These are phyloP conservation scores for Kodamaea sagamina DNA, from an alignment of 805 yeast genomes.

Conservation along the genomic window DNA sequence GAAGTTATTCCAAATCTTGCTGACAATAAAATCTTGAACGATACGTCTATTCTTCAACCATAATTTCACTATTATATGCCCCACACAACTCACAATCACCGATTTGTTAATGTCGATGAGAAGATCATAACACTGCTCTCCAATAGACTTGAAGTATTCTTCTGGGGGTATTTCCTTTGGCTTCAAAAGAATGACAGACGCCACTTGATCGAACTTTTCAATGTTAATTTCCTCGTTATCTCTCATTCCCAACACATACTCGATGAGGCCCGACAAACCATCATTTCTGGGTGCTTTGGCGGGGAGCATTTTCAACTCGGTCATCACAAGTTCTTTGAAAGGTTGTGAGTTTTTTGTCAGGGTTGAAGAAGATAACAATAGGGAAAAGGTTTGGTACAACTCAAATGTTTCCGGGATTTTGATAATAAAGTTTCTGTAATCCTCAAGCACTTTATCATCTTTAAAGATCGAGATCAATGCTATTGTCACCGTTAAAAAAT, in stretches of 20 bases:
- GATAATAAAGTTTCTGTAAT: constrained; percentile 37
- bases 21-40: constrained; percentile 59
- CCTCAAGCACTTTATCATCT: constrained; percentile 13
- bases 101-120: constrained; percentile 64
- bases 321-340: constrained; percentile 49
- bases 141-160: constrained; percentile 59
- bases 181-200: constrained; percentile 61
- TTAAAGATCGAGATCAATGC: constrained; percentile 38
- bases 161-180: constrained; percentile 53
- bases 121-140: constrained; percentile 62
- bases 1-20: constrained; percentile 48
- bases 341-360: constrained; percentile 25
- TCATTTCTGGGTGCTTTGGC: constrained; percentile 51
- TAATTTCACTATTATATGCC: constrained; percentile 54
- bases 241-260: constrained; percentile 73
- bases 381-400: constrained; percentile 59
- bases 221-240: constrained; percentile 69
- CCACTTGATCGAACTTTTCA: constrained; percentile 66
- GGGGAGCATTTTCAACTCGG: constrained; percentile 55
- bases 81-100: constrained; percentile 54
- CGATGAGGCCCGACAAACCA: constrained; percentile 76
- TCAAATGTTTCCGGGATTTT: constrained; percentile 63
- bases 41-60: constrained; percentile 53
- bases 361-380: constrained; percentile 53
- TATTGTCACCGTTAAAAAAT: constrained; percentile 52